Conservation (phyloP, 2,329 filamentous ascomycete species). For the Colletotrichum acutatum region DNA sequence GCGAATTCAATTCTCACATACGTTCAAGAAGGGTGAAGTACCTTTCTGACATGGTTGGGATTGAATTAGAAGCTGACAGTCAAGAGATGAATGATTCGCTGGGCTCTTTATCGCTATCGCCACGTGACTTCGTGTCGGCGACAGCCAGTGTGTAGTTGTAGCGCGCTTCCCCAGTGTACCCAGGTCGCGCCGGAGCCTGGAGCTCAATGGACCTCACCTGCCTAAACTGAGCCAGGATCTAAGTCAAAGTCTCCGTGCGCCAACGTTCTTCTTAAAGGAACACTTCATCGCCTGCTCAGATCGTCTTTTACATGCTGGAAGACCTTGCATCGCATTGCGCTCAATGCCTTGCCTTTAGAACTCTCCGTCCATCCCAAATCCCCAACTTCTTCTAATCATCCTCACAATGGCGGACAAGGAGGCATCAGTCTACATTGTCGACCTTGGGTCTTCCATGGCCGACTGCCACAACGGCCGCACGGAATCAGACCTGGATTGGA, state of each 20-base stretch:
- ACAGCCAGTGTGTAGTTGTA: background rate
- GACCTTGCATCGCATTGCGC: background rate
- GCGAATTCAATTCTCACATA: background rate
- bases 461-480: conserved; percentile 75
- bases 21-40: background rate
- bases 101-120: conserved; percentile 4
- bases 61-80: background rate
- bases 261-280: conserved; percentile 13
- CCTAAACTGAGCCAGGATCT: conserved; percentile 31
- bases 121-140: conserved; percentile 37
- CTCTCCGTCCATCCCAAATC: too few relatives aligned
- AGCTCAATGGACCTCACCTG: conserved; percentile 33
- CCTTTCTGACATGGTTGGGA: background rate
- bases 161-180: conserved; percentile 3
- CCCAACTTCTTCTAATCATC: conserved; percentile 1
- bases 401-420: conserved; percentile 87
- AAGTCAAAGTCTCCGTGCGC: conserved; percentile 2
- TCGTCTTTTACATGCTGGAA: background rate
- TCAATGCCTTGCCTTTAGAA: background rate
- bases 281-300: background rate
- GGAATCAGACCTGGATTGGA: conserved; percentile 88
- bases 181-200: conserved; percentile 30
- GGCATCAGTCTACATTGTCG: conserved; percentile 90
- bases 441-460: conserved; percentile 88
- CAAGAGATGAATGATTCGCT: background rate